Evolutionary conservation across 2,329 filamentous ascomycete species (phyloP).

Genomic region (Ceratocystis colombiana): DNA sequence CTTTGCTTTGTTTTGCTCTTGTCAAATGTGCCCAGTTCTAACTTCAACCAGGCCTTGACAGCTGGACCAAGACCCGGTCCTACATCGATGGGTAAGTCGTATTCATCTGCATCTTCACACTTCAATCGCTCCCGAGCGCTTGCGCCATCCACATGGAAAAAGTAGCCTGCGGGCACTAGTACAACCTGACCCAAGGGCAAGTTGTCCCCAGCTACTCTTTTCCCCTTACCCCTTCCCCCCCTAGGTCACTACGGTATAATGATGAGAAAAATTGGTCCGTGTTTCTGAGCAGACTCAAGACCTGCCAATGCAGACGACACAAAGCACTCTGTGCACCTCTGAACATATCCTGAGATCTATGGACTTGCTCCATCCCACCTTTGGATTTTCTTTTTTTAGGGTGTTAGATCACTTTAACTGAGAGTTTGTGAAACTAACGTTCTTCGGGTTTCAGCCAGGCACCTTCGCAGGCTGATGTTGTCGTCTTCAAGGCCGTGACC

Average conservation of each 20-base stretch:
- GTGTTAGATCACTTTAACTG: background rate
- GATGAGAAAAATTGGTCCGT: slow-evolving; percentile 92
- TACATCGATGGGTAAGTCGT: slow-evolving; percentile 71
- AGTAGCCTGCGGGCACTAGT: slow-evolving; percentile 9
- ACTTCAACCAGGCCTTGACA: slow-evolving; percentile 51
- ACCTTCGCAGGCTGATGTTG: slow-evolving; percentile 91
- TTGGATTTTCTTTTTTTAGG: background rate
- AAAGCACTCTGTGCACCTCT: slow-evolving; percentile 63
- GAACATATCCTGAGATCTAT: slow-evolving; percentile 37
- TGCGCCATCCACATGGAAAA: background rate
- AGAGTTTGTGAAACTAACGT: slow-evolving; percentile 21
- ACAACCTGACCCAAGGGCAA: slow-evolving; percentile 3
- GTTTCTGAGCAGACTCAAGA: slow-evolving; percentile 93
- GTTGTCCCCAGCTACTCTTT: slow-evolving; percentile 11
- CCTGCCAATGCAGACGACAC: slow-evolving; percentile 69
- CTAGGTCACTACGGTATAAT: slow-evolving; percentile 23
- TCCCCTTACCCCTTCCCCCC: background rate
- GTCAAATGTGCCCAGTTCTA: slow-evolving; percentile 27
- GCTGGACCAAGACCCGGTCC: slow-evolving; percentile 63
- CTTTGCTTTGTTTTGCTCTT: slow-evolving; percentile 21
- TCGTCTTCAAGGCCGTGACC: slow-evolving; percentile 82
- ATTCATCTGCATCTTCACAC: background rate
- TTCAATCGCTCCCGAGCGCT: background rate
- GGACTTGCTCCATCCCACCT: background rate
- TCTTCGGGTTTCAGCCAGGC: slow-evolving; percentile 36